Evolutionary conservation across 257 asterid genomes (phyloP), one percentile per base, ranked within the genome.

Genomic region (Plantago elongata): DNA sequence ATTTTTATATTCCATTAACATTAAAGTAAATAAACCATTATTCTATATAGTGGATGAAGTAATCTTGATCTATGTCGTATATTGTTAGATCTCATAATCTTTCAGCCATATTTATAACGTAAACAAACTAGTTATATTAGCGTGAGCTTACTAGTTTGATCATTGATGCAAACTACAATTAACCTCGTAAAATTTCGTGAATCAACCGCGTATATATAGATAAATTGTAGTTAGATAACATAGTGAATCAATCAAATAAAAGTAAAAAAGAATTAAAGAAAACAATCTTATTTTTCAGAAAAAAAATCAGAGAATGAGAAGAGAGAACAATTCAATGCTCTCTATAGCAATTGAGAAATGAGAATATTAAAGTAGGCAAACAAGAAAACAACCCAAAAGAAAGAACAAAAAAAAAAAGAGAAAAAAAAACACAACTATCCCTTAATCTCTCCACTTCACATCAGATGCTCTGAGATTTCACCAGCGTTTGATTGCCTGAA

Each of bases 401-500:
- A 17, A 49, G 10, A 51, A 54, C 22, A 54, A 47, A 11, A 69
- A 47, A n/a, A 43, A 73, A 60, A 49, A 47, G 17, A 17, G 48
- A 30, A 34, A 5, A 10, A 27, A 50, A 49, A 22, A 63, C 60
- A 71, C 37, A 72, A 72, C 69, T 63, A 76, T 74, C 83, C 78
- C 72, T 72, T 69, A 69, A 77, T 77, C 85, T 73, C 77, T 81
- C 78, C 73, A 68, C 76, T 81, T 70, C n/a, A 63, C 80, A 68
- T 81, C 82, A 60, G 69, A 83, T 83, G 88, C 83, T 82, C 77
- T 68, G 64, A 69, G 86, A 82, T 85, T 83, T 74, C 64, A 75
- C 71, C 65, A 58, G 55, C 73, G 67, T 77, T 74, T 82, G 83
- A 81, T 79, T 85, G 81, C 81, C 63, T 48, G 16, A 13, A 57